A percentile compares a stretch with the other conserved stretches of the same genome.
These are phyloP conservation scores for Podospora australis DNA, from an alignment of 495 filamentous ascomycete species.

Conservation along the genomic window DNA sequence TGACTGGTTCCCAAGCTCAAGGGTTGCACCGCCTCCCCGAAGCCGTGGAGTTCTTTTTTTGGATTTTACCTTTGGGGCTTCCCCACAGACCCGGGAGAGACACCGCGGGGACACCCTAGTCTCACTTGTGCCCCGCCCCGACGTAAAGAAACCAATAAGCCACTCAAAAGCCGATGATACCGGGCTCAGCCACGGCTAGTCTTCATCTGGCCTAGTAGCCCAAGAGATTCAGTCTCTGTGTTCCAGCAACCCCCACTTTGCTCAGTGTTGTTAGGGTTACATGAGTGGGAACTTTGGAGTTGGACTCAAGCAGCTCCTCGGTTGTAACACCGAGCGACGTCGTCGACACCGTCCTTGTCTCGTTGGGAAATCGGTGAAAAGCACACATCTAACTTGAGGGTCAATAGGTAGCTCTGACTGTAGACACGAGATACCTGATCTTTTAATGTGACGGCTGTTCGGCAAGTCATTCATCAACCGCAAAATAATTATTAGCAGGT, in stretches of 20 bases:
- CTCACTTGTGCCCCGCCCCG: conserved; percentile 2
- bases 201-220: conserved; percentile 13
- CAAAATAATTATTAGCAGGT: no score
- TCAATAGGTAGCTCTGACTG: no score
- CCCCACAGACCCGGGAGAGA: conserved; percentile 16
- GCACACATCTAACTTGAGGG: no score
- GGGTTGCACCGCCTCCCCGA: conserved; percentile 27
- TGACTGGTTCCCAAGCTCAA: conserved; percentile 14
- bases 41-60: conserved; percentile 30
- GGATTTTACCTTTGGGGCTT: conserved; percentile 25
- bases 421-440: no score
- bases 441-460: no score
- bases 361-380: no score
- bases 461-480: no score
- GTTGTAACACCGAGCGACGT: no score
- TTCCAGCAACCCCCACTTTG: no score
- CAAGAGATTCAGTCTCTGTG: no score
- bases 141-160: conserved; percentile 25
- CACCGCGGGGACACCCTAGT: neutral
- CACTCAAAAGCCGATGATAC: neutral
- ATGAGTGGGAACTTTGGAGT: conserved; percentile 15
- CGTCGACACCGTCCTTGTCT: no score
- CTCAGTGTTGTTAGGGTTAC: conserved; percentile 13
- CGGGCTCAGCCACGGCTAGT: conserved; percentile 24
- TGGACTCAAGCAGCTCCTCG: no score